Percentiles rank a stretch among this genome's conserved stretches.
phyloP scores from a whole-genome alignment of 2,329 filamentous ascomycete genomes.

The Colletotrichum nymphaeae region DNA sequence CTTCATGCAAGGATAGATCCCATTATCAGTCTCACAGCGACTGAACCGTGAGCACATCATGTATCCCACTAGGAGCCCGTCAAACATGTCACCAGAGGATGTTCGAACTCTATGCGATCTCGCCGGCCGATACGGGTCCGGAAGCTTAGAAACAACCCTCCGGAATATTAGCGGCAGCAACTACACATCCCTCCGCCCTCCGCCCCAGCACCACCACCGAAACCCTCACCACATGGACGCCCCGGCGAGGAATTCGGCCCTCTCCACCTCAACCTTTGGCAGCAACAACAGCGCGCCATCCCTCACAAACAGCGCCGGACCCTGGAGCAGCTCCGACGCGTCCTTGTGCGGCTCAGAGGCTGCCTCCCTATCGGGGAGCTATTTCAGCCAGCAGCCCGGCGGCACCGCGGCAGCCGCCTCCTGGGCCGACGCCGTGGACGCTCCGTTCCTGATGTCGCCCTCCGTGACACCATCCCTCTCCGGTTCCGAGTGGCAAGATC shows the following conservation, averaged over 20 bases:
- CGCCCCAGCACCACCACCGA: background rate
- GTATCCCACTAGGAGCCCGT: background rate
- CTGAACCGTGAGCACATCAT: slow-evolving; percentile 8
- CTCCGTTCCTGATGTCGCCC: slow-evolving; percentile 55
- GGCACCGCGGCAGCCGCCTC: slow-evolving; percentile 40
- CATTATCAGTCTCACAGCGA: background rate
- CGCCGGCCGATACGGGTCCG: slow-evolving; percentile 24
- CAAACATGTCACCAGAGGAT: slow-evolving; percentile 24
- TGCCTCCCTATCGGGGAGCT: slow-evolving; percentile 50
- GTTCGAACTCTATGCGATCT: slow-evolving; percentile 11
- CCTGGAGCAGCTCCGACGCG: slow-evolving; percentile 54
- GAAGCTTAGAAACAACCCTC: slow-evolving; percentile 11
- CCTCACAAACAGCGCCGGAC: slow-evolving; percentile 38
- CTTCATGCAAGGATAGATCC: slow-evolving; percentile 1
- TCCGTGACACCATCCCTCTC: slow-evolving; percentile 37
- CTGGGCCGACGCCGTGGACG: slow-evolving; percentile 48
- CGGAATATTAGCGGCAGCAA: slow-evolving; percentile 9
- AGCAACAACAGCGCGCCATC: slow-evolving; percentile 54
- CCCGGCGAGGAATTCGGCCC: slow-evolving; percentile 44
- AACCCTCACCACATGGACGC: background rate
- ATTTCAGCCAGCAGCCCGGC: slow-evolving; percentile 34
- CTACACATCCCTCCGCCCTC: background rate
- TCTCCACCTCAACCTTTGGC: slow-evolving; percentile 54
- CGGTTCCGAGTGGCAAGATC: slow-evolving; percentile 26
- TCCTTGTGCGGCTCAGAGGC: slow-evolving; percentile 53